These are phyloP conservation scores for Eucalyptus cloeziana DNA, from an alignment of 345 rosid genomes.

Conservation along the genomic window DNA sequence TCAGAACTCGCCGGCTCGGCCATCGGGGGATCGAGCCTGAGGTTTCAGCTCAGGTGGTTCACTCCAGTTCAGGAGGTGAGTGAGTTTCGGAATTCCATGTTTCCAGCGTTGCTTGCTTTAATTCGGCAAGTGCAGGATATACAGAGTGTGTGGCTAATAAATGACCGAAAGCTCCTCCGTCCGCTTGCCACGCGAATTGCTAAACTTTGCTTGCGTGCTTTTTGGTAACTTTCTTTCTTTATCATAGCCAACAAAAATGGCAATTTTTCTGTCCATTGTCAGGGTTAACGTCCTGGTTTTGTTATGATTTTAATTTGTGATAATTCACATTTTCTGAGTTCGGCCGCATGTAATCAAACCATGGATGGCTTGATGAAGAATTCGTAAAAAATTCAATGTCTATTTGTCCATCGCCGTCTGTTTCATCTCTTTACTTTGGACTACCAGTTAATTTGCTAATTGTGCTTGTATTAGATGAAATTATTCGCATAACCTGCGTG, in stretches of 20 bases:
- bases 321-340: not conserved
- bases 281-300: not conserved
- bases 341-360: not conserved
- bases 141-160: not conserved
- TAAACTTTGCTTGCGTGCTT: not conserved
- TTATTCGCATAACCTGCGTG: not conserved
- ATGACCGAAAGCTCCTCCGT: not conserved
- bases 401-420: not conserved
- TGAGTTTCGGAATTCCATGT: not conserved
- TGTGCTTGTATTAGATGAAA: too few relatives aligned
- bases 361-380: not conserved
- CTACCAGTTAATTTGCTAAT: not conserved
- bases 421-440: not conserved
- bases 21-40: conserved; percentile 1
- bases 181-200: not conserved
- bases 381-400: not conserved
- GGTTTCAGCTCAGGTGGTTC: conserved; percentile 61
- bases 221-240: not conserved
- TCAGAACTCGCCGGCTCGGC: not conserved
- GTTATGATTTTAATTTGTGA: not conserved
- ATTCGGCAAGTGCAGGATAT: not conserved
- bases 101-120: not conserved
- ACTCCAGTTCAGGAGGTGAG: conserved; percentile 35
- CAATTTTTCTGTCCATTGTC: not conserved
- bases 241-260: not conserved